Percentiles rank a stretch among this genome's conserved stretches.
These are phyloP conservation scores for Diplocarpon mali DNA, from an alignment of 2,329 filamentous ascomycete species.

Conservation along the genomic window DNA sequence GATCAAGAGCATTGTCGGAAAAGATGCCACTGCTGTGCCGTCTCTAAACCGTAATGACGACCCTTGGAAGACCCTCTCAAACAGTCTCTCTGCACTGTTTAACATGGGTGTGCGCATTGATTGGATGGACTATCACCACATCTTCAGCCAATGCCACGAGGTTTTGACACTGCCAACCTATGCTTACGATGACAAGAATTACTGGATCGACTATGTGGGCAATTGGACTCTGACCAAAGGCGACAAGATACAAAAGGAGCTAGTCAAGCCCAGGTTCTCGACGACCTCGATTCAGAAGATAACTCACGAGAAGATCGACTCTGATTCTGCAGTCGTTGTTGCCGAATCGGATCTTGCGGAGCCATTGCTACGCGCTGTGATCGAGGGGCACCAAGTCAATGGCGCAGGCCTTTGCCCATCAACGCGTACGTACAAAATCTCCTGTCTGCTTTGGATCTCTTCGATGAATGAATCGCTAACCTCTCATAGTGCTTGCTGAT, in stretches of 20 bases:
- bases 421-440: slow-evolving; percentile 15
- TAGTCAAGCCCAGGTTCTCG: background rate
- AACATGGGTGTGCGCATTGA: slow-evolving; percentile 49
- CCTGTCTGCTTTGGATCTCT: no score
- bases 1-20: slow-evolving; percentile 51
- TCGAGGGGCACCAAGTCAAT: slow-evolving; percentile 48
- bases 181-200: slow-evolving; percentile 58
- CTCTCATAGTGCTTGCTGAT: slow-evolving; percentile 39
- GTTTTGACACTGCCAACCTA: slow-evolving; percentile 56
- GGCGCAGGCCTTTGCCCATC: slow-evolving; percentile 46
- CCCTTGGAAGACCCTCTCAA: slow-evolving; percentile 51
- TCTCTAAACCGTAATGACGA: slow-evolving; percentile 51
- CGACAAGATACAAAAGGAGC: background rate
- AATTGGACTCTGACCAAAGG: slow-evolving; percentile 58
- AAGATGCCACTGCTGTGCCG: slow-evolving; percentile 41
- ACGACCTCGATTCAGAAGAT: background rate
- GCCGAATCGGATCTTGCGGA: background rate
- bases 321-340: background rate
- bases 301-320: background rate
- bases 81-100: slow-evolving; percentile 48
- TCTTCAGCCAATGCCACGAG: slow-evolving; percentile 44
- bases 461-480: no score
- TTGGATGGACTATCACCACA: slow-evolving; percentile 59
- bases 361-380: background rate
- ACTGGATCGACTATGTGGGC: slow-evolving; percentile 51